Evolutionary conservation across 1,139 yeast genomes (phyloP), one percentile per base, ranked within the genome.

Genomic region (Blastobotrys elegans): DNA sequence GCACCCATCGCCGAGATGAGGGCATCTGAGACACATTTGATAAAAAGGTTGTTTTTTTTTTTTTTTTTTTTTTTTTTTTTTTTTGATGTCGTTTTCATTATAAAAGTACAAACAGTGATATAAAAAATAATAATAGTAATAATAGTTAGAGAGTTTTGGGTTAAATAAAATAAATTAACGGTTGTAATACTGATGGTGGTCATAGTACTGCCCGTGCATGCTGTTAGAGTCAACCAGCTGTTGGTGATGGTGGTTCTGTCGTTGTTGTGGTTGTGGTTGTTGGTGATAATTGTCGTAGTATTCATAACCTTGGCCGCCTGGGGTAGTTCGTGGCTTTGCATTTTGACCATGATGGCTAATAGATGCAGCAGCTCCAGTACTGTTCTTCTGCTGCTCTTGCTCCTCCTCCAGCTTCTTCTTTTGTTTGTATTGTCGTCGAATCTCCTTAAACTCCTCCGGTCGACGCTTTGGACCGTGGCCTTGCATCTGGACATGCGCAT

Each of bases 401-500:
- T 37, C 14, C 29, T 47, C 49, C 7, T 38, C 49, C 32, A 56
- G 58, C 50, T 55, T 55, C 51, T 58, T 59, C 21, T 59, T 50
- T 35, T 54, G 54, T 51, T 65, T 64, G 62, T 62, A 60, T 36
- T 55, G 56, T 35, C 61, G 55, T 10, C 77, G 71, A 50, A 76
- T 63, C 48, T 73, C 74, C 53, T 70, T 72, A 63, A 84, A 84
- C 61, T 84, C 92, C 29, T 81, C 80, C 37, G 87, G 86, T 30
- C 76, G 70, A 51, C 87, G 76, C 55, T 85, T 76, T 46, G 73
- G 74, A 6, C 94, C 94, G 61, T 84, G 94, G 43, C 75, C 77
- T 56, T 84, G 86, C 60, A 84, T 76, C 3, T 77, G 75, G 18
- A 84, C 82, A 62, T 84, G 94, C 13, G 90, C 84, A 62, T 84